Conservation (phyloP, 1,139 yeast genomes). For the Candida neerlandica region DNA sequence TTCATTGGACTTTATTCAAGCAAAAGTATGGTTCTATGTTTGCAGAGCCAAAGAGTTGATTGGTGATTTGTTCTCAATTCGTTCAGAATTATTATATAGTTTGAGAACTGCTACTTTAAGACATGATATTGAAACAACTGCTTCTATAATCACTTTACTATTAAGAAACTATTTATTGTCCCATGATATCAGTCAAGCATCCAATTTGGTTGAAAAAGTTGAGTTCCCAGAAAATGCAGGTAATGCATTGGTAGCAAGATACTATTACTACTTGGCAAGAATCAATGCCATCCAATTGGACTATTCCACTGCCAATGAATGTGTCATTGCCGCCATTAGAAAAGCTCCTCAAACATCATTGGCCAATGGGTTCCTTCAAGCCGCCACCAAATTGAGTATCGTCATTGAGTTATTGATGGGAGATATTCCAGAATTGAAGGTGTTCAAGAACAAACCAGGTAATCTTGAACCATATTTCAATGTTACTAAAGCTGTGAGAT, state of each 20-base stretch:
- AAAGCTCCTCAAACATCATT: conserved; percentile 93
- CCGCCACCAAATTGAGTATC: conserved; percentile 86
- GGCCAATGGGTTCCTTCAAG: conserved; percentile 85
- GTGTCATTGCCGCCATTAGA: conserved; percentile 88
- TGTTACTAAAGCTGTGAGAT: conserved; percentile 87
- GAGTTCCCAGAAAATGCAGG: conserved; percentile 86
- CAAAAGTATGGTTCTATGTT: conserved; percentile 93
- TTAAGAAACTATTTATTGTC: conserved; percentile 76
- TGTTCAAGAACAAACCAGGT: conserved; percentile 67
- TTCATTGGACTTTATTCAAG: conserved; percentile 81
- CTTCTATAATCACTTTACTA: conserved; percentile 79
- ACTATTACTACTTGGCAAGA: conserved; percentile 84
- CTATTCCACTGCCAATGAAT: conserved; percentile 88
- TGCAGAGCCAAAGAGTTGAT: conserved; percentile 75
- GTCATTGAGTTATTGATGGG: conserved; percentile 94
- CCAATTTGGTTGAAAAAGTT: conserved; percentile 85
- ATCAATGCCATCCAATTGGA: conserved; percentile 92
- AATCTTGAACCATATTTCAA: conserved; percentile 77
- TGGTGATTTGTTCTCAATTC: conserved; percentile 60
- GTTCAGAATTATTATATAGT: conserved; percentile 70
- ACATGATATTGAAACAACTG: conserved; percentile 91
- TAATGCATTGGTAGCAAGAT: conserved; percentile 88
- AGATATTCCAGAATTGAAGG: conserved; percentile 90
- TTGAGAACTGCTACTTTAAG: conserved; percentile 89
- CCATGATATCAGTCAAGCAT: conserved; percentile 86